Evolutionary conservation across 116 monocot genomes (phyloP), one percentile per base, ranked within the genome.

Genomic region (Phalaenopsis hybrid): DNA sequence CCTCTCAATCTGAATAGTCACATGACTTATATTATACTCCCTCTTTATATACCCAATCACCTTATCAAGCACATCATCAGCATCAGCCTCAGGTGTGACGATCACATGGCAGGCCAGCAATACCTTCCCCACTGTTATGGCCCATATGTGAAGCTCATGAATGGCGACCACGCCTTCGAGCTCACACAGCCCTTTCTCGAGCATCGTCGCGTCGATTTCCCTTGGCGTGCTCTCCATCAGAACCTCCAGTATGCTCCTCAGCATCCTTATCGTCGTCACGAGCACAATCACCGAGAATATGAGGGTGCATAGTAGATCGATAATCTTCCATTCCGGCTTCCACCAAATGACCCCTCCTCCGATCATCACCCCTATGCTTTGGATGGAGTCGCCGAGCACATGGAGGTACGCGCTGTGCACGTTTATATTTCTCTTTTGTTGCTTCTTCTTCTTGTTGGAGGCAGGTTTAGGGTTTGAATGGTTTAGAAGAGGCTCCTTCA

Each of bases 11-110:
- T 91, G 91, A 59, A 91, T 91, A 15, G 91, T 91, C 12, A 91
- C 86, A 83, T 91, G 91, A 21, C 88, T 91, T n/a, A 91, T 91
- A 49, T 88, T 91, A 57, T 88, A 88, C 85, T 91, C 91, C 76
- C 83, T 84, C 55, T 77, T 86, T 34, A 91, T 91, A 76, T 86
- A 91, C 18, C 81, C 86, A 46, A 91, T 80, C 34, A 91, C 86
- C 76, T 75, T 75, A 51, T 88, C 86, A 16, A 91, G 83, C 0
- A 91, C 72, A 68, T 78, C 79, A 76, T 88, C 86, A 0, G 91
- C 84, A 82, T 86, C 79, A 1, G 85, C 88, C 12, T 86, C 81
- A 1, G 88, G 91, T 0, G 83, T 81, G 50, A 86, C 72, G 0
- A 88, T 91, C 21, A 91, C 88, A 83, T 91, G 91, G 69, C 91